A percentile compares a stretch with the other conserved stretches of the same genome.
Conservation (phyloP, 108 stramenopile species). For the Cyclotella distinguenda region DNA sequence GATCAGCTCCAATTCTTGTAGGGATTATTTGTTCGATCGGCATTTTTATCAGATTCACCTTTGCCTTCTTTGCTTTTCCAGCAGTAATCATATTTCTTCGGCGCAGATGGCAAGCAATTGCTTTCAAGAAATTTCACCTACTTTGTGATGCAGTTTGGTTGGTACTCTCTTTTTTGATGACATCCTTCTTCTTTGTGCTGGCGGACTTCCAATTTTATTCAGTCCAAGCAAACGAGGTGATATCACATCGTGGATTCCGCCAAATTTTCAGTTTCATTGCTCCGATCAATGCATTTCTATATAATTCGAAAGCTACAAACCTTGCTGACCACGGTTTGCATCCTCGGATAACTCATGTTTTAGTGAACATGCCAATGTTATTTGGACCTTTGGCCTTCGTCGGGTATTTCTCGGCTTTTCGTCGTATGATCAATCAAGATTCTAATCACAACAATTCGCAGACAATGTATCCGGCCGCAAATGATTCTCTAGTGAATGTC, state of each 20-base stretch:
- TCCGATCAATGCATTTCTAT: slow-evolving; percentile 72
- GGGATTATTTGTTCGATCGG: slow-evolving; percentile 64
- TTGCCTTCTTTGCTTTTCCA: slow-evolving; percentile 70
- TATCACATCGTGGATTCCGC: not conserved
- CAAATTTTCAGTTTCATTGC: slow-evolving; percentile 44
- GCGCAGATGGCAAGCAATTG: slow-evolving; percentile 25
- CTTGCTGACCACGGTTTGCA: slow-evolving; percentile 77
- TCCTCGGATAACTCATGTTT: slow-evolving; percentile 67
- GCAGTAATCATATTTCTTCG: slow-evolving; percentile 43
- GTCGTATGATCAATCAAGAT: not conserved
- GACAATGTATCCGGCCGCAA: too few species aligned
- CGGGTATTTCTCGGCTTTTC: slow-evolving; percentile 21
- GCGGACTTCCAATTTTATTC: slow-evolving; percentile 54
- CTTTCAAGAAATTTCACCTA: slow-evolving; percentile 1
- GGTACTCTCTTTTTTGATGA: slow-evolving; percentile 33
- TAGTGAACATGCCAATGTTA: slow-evolving; percentile 80
- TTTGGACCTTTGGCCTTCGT: slow-evolving; percentile 66
- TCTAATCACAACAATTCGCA: not conserved
- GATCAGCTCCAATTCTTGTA: slow-evolving; percentile 16
- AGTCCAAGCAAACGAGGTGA: not conserved
- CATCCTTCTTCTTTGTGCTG: slow-evolving; percentile 29
- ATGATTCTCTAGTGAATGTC: not conserved
- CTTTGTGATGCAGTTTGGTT: slow-evolving; percentile 7
- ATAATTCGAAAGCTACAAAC: slow-evolving; percentile 69
- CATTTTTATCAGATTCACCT: slow-evolving; percentile 74